Percentiles rank a stretch among this genome's conserved stretches.
Evolutionary conservation across 148 eudicot genomes (phyloP).

Genomic region (Rhododendron ferrugineum): DNA sequence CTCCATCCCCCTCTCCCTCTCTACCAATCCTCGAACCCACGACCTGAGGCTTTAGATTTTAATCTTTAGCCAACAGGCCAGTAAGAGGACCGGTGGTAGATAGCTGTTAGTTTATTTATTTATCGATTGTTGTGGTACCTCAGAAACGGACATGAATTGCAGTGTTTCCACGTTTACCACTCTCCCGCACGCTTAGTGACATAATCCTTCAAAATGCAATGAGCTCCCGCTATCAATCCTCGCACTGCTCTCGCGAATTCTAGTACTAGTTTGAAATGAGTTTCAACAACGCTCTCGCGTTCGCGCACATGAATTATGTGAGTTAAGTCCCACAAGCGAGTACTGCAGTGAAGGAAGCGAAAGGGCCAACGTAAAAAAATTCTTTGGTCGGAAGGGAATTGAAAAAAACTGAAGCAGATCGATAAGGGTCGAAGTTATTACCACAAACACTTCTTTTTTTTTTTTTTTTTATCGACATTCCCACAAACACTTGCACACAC

Average conservation of each 20-base stretch:
- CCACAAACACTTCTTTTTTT: too few relatives aligned
- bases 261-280: too few relatives aligned
- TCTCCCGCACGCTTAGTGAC: too few relatives aligned
- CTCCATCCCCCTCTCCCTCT: not conserved
- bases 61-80: not conserved
- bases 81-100: not conserved
- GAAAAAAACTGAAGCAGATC: not conserved
- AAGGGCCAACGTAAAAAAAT: not conserved
- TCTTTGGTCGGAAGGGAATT: not conserved
- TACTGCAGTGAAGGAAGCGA: not conserved
- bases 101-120: not conserved
- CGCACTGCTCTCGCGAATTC: too few relatives aligned
- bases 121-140: not conserved
- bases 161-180: too few relatives aligned
- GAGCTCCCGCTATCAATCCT: too few relatives aligned
- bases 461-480: too few relatives aligned
- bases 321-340: not conserved
- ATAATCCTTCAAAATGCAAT: too few relatives aligned
- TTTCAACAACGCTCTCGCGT: too few relatives aligned
- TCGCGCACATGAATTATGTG: too few relatives aligned
- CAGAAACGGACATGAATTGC: not conserved
- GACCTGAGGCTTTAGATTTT: not conserved
- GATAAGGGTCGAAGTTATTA: too few relatives aligned
- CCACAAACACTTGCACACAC: too few relatives aligned
- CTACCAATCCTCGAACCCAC: slow-evolving; percentile 1